phyloP scores from a whole-genome alignment of 768 basidiomycete genomes.

The Lentinula lateritia region DNA sequence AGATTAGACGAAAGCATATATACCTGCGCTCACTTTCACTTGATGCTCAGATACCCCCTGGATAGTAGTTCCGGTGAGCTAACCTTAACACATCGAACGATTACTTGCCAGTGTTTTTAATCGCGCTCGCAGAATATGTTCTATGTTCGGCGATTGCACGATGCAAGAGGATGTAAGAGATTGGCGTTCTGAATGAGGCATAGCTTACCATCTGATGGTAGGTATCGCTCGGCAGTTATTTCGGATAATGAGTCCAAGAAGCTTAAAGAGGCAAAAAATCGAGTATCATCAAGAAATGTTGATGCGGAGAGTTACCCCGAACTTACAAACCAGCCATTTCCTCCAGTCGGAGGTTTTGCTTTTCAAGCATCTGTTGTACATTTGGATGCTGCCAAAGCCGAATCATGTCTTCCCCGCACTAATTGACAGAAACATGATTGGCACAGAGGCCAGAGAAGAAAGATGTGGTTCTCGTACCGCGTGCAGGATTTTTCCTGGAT shows the following conservation, averaged over 20 bases:
- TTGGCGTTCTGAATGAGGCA: neutral
- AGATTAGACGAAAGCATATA: neutral
- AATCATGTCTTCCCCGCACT: constrained; percentile 58
- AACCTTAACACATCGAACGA: neutral
- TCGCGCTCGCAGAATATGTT: constrained; percentile 68
- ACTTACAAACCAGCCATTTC: constrained; percentile 73
- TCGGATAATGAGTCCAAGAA: constrained; percentile 65
- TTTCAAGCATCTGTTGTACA: constrained; percentile 44
- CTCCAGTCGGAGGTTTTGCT: constrained; percentile 53
- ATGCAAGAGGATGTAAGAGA: neutral
- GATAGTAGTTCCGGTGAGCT: neutral
- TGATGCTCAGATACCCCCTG: constrained; percentile 65
- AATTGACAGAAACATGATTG: neutral
- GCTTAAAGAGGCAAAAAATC: constrained; percentile 28
- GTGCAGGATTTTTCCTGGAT: constrained; percentile 52
- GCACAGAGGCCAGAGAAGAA: neutral
- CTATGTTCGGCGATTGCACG: constrained; percentile 25
- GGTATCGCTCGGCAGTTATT: constrained; percentile 54
- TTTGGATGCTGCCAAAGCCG: constrained; percentile 57
- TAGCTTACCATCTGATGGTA: constrained; percentile 59
- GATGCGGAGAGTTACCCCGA: neutral
- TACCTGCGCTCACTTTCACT: constrained; percentile 52
- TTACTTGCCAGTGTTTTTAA: constrained; percentile 48
- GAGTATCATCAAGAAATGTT: neutral
- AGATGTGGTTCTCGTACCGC: constrained; percentile 15